These are phyloP conservation scores for Bryopsis sp. DNA, from an alignment of 139 green algal species.

Conservation along the genomic window DNA sequence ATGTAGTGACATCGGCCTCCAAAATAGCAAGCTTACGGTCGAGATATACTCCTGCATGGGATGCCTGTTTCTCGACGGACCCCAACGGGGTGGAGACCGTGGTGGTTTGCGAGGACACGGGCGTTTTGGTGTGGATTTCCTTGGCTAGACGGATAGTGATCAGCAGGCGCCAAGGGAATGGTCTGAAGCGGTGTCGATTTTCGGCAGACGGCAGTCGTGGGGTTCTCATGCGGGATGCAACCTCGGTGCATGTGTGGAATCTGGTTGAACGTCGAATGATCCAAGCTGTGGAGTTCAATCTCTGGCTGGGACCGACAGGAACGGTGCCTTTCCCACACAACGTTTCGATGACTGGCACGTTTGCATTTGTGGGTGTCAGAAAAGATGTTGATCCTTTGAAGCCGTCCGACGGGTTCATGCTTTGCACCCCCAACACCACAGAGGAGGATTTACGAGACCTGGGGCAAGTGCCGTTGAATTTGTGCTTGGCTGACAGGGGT, in stretches of 20 bases:
- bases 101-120: constrained; percentile 15
- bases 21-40: not conserved
- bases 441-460: not conserved
- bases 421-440: not conserved
- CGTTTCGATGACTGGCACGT: not conserved
- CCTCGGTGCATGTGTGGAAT: constrained; percentile 1
- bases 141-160: not conserved
- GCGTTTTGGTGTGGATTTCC: constrained; percentile 10
- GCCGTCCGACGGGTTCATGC: not conserved
- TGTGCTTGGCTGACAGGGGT: too few species aligned
- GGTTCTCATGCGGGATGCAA: constrained; percentile 10
- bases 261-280: not conserved
- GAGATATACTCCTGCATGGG: constrained; percentile 6
- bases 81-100: constrained; percentile 2
- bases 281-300: not conserved
- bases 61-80: not conserved
- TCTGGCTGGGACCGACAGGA: constrained; percentile 9
- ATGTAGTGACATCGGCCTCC: not conserved
- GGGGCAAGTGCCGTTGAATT: too few species aligned
- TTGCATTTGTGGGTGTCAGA: not conserved
- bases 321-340: constrained; percentile 6
- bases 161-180: not conserved
- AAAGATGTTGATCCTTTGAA: too few species aligned
- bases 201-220: constrained; percentile 1
- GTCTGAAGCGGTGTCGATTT: constrained; percentile 6